Conservation (phyloP, 495 filamentous ascomycete species). For the Aspergillus mulundensis region DNA sequence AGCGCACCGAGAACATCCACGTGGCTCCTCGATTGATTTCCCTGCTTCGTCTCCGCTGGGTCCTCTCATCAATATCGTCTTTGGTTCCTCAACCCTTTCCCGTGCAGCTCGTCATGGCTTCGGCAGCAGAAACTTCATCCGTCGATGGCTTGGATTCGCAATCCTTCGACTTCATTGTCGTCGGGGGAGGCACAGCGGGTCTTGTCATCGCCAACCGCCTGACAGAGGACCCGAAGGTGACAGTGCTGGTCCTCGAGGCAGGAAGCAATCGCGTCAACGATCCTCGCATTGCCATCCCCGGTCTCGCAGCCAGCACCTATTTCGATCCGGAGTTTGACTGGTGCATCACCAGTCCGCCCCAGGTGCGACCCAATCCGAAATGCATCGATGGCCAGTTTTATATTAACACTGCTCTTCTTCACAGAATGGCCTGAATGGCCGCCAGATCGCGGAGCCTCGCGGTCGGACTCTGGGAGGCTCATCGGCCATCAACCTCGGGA, state of each 20-base stretch:
- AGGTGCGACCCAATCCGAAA: too few relatives aligned
- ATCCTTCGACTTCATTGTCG: conserved; percentile 37
- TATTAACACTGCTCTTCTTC: background rate
- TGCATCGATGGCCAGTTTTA: too few relatives aligned
- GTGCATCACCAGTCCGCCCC: background rate
- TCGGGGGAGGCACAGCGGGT: conserved; percentile 36
- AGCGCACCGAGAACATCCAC: background rate
- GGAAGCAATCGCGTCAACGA: conserved; percentile 37
- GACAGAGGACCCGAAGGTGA: conserved; percentile 37
- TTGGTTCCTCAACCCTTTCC: too few relatives aligned
- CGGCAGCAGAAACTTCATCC: background rate
- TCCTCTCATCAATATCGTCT: too few relatives aligned
- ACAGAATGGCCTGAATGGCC: conserved; percentile 32
- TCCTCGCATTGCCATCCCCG: conserved; percentile 39
- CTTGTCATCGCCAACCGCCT: conserved; percentile 41
- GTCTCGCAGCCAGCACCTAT: conserved; percentile 33
- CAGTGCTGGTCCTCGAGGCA: conserved; percentile 46
- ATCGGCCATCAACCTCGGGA: conserved; percentile 27
- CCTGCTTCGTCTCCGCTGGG: too few relatives aligned
- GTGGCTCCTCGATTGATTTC: background rate
- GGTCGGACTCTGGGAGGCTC: conserved; percentile 23
- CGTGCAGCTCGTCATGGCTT: conserved; percentile 2
- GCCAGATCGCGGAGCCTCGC: conserved; percentile 26
- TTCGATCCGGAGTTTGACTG: background rate
- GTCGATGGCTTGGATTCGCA: conserved; percentile 1